Base-by-base conservation (phyloP, 352 stramenopile species). In the Globisporangium rhizosaccharum region DNA sequence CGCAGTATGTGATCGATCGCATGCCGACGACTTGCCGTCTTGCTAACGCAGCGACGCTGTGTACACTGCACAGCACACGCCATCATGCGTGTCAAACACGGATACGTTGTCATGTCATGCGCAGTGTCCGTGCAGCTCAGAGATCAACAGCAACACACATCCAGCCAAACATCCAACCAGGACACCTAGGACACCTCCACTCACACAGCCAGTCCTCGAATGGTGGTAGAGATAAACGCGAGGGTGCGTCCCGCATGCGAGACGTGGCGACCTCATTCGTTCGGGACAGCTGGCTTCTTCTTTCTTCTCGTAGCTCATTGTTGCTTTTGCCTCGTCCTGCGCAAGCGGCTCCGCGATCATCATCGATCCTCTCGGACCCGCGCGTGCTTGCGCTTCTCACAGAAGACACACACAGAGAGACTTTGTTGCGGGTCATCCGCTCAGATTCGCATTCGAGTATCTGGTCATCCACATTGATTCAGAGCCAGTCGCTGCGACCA, bases 291-390 rank as follows among this genome's bases (percentile, higher is more conserved):
- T 49, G 39, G 26, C 45, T 20, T 57, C 33, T 53, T 58, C 46
- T 56, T 52, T 61, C 60, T 50, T 65, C 33, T 36, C 46, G 8
- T 17, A 42, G 44, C 30, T 72, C 75, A 85, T 85, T 85, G 71
- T 62, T 76, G 66, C 71, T 77, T 85, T 85, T 85, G 66, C 75
- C 51, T 64, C 63, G 68, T 75, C 46, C 68, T 66, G 62, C 70
- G 61, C 73, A 85, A 82, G 75, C 73, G 73, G 47, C 48, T 51
- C 33, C 33, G 33, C 33, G 33, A 39, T 49, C 20, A 25, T 17
- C 17, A n/a, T 49, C 44, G 44, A 20, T 7, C 14, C 41, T 26
- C 44, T 15, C 33, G 33, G 6, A 39, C 33, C 6, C 33, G 33
- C 8, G 33, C 8, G 33, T 39, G 46, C 57, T 14, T 18, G 46